phyloP scores from a whole-genome alignment of 2,329 filamentous ascomycete species.

The Penicillium olsonii region DNA sequence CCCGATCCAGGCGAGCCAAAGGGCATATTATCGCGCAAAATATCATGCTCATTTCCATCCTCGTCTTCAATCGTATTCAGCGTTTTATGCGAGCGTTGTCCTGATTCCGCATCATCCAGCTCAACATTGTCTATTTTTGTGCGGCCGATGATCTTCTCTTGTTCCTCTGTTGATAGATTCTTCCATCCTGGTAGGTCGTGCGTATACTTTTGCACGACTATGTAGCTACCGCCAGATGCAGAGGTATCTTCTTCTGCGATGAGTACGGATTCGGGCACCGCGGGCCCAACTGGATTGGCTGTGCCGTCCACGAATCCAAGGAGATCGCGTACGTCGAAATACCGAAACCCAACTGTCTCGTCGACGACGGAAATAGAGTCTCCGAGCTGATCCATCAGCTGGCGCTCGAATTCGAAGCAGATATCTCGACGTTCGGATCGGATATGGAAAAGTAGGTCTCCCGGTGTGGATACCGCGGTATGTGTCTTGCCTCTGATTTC shows the following conservation, averaged over 20 bases:
- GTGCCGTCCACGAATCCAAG: slow-evolving; percentile 64
- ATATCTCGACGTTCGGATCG: slow-evolving; percentile 58
- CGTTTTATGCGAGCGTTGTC: slow-evolving; percentile 57
- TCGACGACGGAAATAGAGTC: slow-evolving; percentile 53
- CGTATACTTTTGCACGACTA: slow-evolving; percentile 62
- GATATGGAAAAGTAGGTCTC: slow-evolving; percentile 62
- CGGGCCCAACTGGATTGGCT: slow-evolving; percentile 56
- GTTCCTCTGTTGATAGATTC: slow-evolving; percentile 50
- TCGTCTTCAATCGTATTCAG: slow-evolving; percentile 57
- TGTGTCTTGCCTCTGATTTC: slow-evolving; percentile 52
- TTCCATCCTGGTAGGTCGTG: slow-evolving; percentile 55
- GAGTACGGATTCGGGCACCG: slow-evolving; percentile 47
- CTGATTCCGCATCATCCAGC: slow-evolving; percentile 52
- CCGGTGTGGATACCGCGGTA: slow-evolving; percentile 57
- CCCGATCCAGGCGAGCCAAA: slow-evolving; percentile 56
- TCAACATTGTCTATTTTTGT: slow-evolving; percentile 61
- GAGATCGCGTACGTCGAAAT: slow-evolving; percentile 61
- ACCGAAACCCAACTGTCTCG: slow-evolving; percentile 59
- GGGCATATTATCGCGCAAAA: slow-evolving; percentile 63
- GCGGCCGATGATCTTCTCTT: slow-evolving; percentile 59
- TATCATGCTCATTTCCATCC: slow-evolving; percentile 53
- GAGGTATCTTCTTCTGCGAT: slow-evolving; percentile 46
- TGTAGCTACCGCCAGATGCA: slow-evolving; percentile 55
- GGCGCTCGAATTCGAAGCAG: slow-evolving; percentile 61
- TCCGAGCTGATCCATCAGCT: slow-evolving; percentile 53